Conservation (phyloP, 2,329 filamentous ascomycete genomes). For the Pseudonectria buxi region DNA sequence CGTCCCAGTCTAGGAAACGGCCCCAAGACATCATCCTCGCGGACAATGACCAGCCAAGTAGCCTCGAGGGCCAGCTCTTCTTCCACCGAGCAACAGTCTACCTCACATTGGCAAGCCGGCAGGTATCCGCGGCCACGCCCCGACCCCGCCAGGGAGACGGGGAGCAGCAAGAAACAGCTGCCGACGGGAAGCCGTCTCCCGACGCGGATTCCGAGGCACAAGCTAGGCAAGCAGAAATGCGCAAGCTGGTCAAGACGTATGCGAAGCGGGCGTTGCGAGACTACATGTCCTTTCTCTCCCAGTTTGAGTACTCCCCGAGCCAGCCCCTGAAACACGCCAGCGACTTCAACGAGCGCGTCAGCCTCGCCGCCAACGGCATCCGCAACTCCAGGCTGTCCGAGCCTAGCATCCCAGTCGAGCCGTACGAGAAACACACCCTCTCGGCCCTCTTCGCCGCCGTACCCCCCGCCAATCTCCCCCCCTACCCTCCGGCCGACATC, state of each 20-base stretch:
- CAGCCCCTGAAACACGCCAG: slow-evolving; percentile 54
- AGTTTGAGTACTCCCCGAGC: slow-evolving; percentile 73
- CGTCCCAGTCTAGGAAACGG: slow-evolving; percentile 17
- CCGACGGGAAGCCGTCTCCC: slow-evolving; percentile 1
- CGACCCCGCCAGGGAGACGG: slow-evolving; percentile 1
- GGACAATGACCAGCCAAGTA: slow-evolving; percentile 57
- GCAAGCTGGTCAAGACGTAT: slow-evolving; percentile 64
- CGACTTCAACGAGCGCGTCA: slow-evolving; percentile 51
- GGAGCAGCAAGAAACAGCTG: slow-evolving; percentile 2
- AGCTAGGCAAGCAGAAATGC: slow-evolving; percentile 23
- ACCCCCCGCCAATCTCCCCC: slow-evolving; percentile 59
- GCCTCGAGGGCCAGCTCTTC: slow-evolving; percentile 65
- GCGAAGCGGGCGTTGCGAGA: slow-evolving; percentile 72
- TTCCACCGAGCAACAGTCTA: slow-evolving; percentile 72
- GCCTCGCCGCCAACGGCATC: slow-evolving; percentile 44
- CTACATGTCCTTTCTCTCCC: slow-evolving; percentile 63
- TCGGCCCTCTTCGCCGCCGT: slow-evolving; percentile 65
- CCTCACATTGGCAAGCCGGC: slow-evolving; percentile 61
- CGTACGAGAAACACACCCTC: slow-evolving; percentile 37
- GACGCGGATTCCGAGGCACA: slow-evolving; percentile 7
- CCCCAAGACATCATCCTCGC: slow-evolving; percentile 30
- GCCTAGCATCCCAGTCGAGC: slow-evolving; percentile 15
- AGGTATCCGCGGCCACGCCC: slow-evolving; percentile 51
- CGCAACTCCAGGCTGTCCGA: slow-evolving; percentile 34
- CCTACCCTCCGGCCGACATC: slow-evolving; percentile 50